Percentiles rank a stretch among this genome's conserved stretches.
Conservation (phyloP, 169 alveolate species). For the Plasmodium inui region DNA sequence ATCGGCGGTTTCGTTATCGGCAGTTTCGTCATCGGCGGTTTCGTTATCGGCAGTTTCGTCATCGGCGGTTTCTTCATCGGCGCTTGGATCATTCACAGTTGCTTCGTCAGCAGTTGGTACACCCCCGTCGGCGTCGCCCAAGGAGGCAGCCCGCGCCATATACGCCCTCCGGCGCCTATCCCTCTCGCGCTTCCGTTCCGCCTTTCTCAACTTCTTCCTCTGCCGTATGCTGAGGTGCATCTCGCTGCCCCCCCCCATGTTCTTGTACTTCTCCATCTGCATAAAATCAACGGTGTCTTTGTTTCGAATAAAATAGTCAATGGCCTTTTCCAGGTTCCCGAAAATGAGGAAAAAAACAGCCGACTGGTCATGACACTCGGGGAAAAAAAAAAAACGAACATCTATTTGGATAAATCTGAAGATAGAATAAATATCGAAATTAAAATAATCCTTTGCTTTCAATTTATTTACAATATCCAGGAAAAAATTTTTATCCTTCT, state of each 20-base stretch:
- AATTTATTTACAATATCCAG: constrained; percentile 43
- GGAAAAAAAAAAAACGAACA: constrained; percentile 48
- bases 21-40: neutral
- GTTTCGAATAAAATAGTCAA: constrained; percentile 29
- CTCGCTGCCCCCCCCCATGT: neutral
- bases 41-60: neutral
- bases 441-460: constrained; percentile 73
- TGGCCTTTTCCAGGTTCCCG: constrained; percentile 56
- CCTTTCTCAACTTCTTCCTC: neutral
- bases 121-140: neutral
- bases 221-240: neutral
- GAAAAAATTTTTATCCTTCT: constrained; percentile 63
- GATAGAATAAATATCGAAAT: constrained; percentile 71
- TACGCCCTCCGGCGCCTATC: constrained; percentile 14
- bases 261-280: neutral
- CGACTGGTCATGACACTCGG: constrained; percentile 52
- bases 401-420: constrained; percentile 58
- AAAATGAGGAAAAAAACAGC: constrained; percentile 65
- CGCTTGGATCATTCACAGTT: neutral
- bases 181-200: neutral
- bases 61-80: neutral
- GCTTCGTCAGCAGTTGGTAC: neutral
- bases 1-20: neutral
- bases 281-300: constrained; percentile 36
- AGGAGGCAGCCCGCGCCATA: neutral